Percentiles rank a stretch among this genome's conserved stretches.
phyloP scores from a whole-genome alignment of 768 basidiomycete genomes.

The Auricularia heimuer region DNA sequence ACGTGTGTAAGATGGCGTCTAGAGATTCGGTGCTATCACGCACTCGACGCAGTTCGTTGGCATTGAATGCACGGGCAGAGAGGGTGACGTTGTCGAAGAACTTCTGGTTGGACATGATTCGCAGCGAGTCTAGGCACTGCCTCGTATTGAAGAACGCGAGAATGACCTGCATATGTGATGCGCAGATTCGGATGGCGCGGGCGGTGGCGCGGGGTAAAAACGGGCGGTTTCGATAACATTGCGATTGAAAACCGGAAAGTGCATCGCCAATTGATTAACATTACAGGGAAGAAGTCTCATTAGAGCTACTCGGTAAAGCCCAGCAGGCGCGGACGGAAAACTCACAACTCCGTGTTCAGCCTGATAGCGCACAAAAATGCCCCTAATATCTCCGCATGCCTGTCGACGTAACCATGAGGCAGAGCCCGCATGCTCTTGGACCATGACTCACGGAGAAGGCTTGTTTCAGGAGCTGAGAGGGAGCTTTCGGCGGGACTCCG shows the following conservation, averaged over 20 bases:
- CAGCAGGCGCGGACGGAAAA: background rate
- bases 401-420: background rate
- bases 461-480: slow-evolving; percentile 9
- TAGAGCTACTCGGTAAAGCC: slow-evolving; percentile 6
- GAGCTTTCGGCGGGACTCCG: slow-evolving; percentile 8
- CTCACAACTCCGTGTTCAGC: slow-evolving; percentile 39
- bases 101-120: slow-evolving; percentile 26
- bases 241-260: background rate
- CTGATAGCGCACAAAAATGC: slow-evolving; percentile 44
- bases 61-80: slow-evolving; percentile 18
- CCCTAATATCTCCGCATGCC: slow-evolving; percentile 34
- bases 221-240: background rate
- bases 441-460: slow-evolving; percentile 9
- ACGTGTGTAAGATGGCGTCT: background rate
- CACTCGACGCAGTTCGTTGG: slow-evolving; percentile 35
- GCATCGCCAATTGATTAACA: background rate
- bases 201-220: background rate
- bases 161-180: slow-evolving; percentile 18
- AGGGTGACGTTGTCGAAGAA: slow-evolving; percentile 11
- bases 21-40: slow-evolving; percentile 4
- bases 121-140: slow-evolving; percentile 39
- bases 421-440: background rate
- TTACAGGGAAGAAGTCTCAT: slow-evolving; percentile 5
- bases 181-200: background rate
- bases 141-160: slow-evolving; percentile 54